Base-by-base conservation (phyloP, 768 basidiomycete species). In the Lactarius hengduanensis region DNA sequence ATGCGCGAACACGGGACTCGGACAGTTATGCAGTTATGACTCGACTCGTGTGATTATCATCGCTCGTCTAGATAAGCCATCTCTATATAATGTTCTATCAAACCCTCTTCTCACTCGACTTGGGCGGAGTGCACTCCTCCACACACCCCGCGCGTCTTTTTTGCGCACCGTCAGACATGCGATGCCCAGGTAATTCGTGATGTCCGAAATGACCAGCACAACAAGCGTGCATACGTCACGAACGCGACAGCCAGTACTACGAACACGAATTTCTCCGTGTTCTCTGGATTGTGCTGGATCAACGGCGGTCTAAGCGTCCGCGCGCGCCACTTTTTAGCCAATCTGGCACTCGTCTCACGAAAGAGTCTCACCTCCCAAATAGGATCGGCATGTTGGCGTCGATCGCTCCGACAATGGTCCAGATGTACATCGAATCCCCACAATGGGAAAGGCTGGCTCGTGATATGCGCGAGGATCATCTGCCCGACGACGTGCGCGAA, bases 401-500 rank as follows among this genome's bases (percentile, higher is more conserved):
- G 16, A 92, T 65, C 0, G 90, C 91, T 3, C 88, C 90, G 16
- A 92, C 73, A 2, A 86, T 74, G 68, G 86, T 91, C 86, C 90
- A 92, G 9, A 93, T 75, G 88, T 95, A 96, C 75, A 96, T 85
- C 72, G 83, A 85, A 74, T 96, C 91, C n/a, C 86, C 90, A 95
- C 73, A 83, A 80, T 0, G 97, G 97, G 80, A 98, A 96, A 5
- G 85, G 79, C 54, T 83, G 80, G 69, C 86, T 86, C 60, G 96
- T 95, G 34, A 97, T 87, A 76, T 98, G 97, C 1, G 95, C 92
- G 56, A 97, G 79, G 72, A 98, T 98, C 82, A 98, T 91, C 70
- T 89, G 80, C 13, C 94, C 93, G 43, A 97, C 96, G 74, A 95
- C 89, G 69, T 92, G 91, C 34, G 91, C 89, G 70, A 93, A 92